Base-by-base conservation (phyloP, 768 basidiomycete genomes). In the Boletus reticuloceps region DNA sequence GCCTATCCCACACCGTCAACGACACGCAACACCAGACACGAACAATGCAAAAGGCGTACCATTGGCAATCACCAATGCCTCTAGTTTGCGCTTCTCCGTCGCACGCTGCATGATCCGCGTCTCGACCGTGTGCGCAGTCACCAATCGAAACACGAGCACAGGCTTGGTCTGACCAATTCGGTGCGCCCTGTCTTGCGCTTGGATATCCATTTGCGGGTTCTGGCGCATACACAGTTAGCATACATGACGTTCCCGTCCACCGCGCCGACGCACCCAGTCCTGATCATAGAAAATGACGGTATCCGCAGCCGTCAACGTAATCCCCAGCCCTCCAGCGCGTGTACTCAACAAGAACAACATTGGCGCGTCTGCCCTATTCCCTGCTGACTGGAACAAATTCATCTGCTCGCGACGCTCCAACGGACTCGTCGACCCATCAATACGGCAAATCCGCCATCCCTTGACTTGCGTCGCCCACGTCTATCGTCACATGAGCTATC, bases 201-300 rank as follows among this genome's bases (percentile, higher is more conserved):
- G 96, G 3, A 91, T 77, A 60, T 99, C 96, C 86, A 95, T 94
- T 75, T 97, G 95, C 0, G 95, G 94, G 64, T 92, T 93, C 90
- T 92, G 58, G 16, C 51, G 27, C 34, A 43, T 13, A 22, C 43
- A 37, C 3, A n/a, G 36, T 64, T 17, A 63, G 56, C 47, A 44
- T 22, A 13, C 20, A 2, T 17, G 36, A 31, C 22, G 8, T 8
- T 5, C 5, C 12, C 43, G 9, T 29, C 10, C 12, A 4, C 43
- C 25, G 9, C 16, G 12, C 13, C 7, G 13, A 49, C 57, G 14
- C 58, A 59, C 68, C 70, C 58, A 64, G 39, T 61, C 63, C 46
- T 64, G 63, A 47, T 64, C 57, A 38, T 56, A 59, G 25, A 68
- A 64, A 29, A 64, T 57, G 44, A 70, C 69, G 17, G 69, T 72